phyloP scores from a whole-genome alignment of 345 rosid genomes.

The Laguncularia racemosa region DNA sequence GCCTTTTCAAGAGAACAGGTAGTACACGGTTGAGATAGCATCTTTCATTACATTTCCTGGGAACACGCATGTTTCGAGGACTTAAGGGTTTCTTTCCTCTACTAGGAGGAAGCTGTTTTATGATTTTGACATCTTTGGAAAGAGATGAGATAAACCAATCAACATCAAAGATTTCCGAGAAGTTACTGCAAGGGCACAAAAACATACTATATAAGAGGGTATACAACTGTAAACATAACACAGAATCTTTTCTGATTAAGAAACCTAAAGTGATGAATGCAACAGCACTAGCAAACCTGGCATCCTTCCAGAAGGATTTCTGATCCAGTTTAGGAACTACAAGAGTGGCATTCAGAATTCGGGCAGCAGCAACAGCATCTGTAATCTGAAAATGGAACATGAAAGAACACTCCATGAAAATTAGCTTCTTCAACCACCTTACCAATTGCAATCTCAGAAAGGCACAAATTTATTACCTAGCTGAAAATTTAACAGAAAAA shows the following conservation, averaged over 20 bases:
- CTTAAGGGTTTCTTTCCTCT: constrained; percentile 58
- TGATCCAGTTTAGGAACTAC: constrained; percentile 92
- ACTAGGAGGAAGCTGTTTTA: constrained; percentile 63
- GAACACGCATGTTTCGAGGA: constrained; percentile 74
- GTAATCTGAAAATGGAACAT: constrained; percentile 43
- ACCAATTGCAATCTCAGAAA: no score
- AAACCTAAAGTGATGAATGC: not conserved
- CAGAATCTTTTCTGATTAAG: not conserved
- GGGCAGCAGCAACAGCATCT: constrained; percentile 99
- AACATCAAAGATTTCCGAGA: constrained; percentile 78
- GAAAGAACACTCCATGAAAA: no score
- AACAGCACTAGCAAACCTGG: constrained; percentile 50
- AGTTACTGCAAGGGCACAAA: constrained; percentile 47
- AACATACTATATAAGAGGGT: constrained; percentile 4
- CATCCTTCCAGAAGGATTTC: constrained; percentile 96
- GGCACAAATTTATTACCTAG: no score
- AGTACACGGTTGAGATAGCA: constrained; percentile 79
- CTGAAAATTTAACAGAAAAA: no score
- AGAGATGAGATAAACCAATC: constrained; percentile 74
- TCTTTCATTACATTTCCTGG: constrained; percentile 86
- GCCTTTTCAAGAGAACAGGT: constrained; percentile 98
- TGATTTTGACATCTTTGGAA: constrained; percentile 79
- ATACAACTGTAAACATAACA: constrained; percentile 1
- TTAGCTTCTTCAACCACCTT: no score
- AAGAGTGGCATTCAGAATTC: constrained; percentile 92